Percentiles rank a stretch among this genome's conserved stretches.
These are phyloP conservation scores for Teratosphaeria viscida DNA, from an alignment of 2,329 filamentous ascomycete species.

Conservation along the genomic window DNA sequence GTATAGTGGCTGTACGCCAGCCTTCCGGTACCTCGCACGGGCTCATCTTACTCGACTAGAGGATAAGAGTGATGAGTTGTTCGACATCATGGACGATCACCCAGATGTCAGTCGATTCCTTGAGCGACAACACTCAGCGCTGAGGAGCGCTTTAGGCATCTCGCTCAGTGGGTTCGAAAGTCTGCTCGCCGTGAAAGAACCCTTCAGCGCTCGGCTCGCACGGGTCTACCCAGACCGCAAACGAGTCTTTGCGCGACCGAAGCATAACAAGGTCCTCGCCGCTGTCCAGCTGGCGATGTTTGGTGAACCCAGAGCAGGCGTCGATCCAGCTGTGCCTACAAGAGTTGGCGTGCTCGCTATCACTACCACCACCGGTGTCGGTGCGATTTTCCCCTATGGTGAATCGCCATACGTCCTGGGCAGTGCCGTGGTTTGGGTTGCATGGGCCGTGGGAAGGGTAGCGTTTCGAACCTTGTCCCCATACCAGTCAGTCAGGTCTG, in stretches of 20 bases:
- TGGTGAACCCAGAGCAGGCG: neutral
- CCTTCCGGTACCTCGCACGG: neutral
- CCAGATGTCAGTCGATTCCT: neutral
- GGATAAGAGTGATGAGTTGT: neutral
- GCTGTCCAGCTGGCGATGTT: neutral
- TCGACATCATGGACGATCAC: neutral
- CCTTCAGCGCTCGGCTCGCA: neutral
- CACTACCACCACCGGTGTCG: neutral
- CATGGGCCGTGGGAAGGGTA: neutral
- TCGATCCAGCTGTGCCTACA: neutral
- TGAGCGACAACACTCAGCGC: neutral
- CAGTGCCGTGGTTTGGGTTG: neutral
- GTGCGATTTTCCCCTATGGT: neutral
- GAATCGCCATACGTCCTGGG: neutral
- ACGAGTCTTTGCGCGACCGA: neutral
- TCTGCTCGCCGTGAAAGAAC: neutral
- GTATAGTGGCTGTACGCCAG: neutral
- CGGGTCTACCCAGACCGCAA: neutral
- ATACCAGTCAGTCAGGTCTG: neutral
- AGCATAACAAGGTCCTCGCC: neutral
- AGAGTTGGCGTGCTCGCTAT: neutral
- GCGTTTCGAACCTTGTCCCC: neutral
- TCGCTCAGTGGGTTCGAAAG: neutral
- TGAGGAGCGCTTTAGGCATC: neutral
- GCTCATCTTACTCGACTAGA: neutral